Evolutionary conservation across 139 green algal genomes (phyloP).

Genomic region (Coelastrella sp.): DNA sequence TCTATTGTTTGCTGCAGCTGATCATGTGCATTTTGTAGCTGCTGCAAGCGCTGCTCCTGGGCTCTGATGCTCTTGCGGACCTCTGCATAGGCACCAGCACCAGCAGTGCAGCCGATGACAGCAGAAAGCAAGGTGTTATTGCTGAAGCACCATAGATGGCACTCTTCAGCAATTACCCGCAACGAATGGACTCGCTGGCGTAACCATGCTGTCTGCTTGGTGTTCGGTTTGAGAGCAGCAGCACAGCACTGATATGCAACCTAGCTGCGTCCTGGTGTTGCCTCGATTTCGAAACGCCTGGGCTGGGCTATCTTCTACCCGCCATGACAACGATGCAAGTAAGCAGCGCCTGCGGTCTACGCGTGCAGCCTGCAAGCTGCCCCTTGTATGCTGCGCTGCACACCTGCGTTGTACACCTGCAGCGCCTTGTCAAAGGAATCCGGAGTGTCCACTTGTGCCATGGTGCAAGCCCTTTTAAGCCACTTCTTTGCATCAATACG

Average conservation of each 20-base stretch:
- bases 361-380: too few relatives aligned
- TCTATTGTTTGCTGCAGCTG: conserved; percentile 10
- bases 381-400: neutral
- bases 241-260: too few relatives aligned
- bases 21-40: neutral
- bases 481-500: too few relatives aligned
- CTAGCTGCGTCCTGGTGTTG: too few relatives aligned
- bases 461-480: neutral
- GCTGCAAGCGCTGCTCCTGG: conserved; percentile 30
- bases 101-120: neutral
- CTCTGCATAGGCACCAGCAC: neutral
- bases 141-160: neutral
- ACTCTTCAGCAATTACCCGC: too few relatives aligned
- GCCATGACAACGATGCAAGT: too few relatives aligned
- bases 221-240: too few relatives aligned
- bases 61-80: conserved; percentile 8
- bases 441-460: neutral
- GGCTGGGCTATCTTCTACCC: too few relatives aligned
- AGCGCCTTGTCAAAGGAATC: conserved; percentile 30
- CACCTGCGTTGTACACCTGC: conserved; percentile 29
- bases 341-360: too few relatives aligned
- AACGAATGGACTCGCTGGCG: too few relatives aligned
- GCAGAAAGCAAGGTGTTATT: neutral
- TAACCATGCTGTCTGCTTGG: too few relatives aligned
- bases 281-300: too few relatives aligned